Evolutionary conservation across 1,139 yeast genomes (phyloP), one percentile per base, ranked within the genome.

Genomic region (Zygosaccharomyces sapae): DNA sequence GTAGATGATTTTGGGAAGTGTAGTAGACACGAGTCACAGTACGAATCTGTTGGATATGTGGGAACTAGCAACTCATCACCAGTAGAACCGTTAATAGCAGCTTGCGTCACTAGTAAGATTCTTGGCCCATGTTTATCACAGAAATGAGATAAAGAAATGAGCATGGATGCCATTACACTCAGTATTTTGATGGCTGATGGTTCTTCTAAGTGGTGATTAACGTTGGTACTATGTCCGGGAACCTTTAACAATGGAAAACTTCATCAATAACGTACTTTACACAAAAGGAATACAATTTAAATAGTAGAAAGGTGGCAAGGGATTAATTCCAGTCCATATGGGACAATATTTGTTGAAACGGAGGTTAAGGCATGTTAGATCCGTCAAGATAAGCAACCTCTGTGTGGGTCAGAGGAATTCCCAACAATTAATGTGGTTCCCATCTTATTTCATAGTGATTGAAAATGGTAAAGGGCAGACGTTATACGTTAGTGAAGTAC

Each of bases 51-150:
- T 19, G 68, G 64, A 53, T 63, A 63, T 42, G 62, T 54, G 6
- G 62, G 60, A 42, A 67, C 56, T n/a, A 68, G 52, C 24, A 61
- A 43, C 19, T 61, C 62, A 16, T 62, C 59, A 12, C 61, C 63
- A 1, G 48, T 43, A 2, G 50, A 55, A 9, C 55, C 53, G n/a
- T 45, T 45, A 4, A 46, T 39, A n/a, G 59, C 57, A 2, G 59
- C 51, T 58, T 85, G 92, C 0, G 95, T 84, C 57, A 90, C 86
- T 58, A 83, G 67, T n/a, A 87, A 73, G 41, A 83, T 76, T 13
- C 83, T 74, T 0, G 96, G 95, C 0, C 96, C 96, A 62, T 87
- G 95, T 29, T 83, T 74, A 66, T 87, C 96, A 66, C 96, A 87
- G 63, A 86, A 87, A 60, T 86, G 95, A 0, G 89, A 85, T 49